Percentiles rank a stretch among this genome's conserved stretches.
These are phyloP conservation scores for Linanthus parryae DNA, from an alignment of 148 eudicot species.

Conservation along the genomic window DNA sequence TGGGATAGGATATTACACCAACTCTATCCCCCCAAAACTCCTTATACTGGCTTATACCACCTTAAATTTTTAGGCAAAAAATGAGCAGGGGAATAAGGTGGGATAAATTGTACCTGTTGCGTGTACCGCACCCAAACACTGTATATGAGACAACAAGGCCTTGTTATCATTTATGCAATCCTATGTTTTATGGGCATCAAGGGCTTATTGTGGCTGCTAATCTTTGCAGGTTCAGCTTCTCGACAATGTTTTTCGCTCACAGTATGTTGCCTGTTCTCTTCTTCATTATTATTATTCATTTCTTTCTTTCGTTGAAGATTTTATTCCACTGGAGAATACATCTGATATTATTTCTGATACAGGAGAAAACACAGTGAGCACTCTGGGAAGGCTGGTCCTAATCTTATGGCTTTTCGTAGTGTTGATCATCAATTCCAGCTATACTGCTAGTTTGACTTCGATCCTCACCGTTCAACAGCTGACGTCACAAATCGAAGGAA, in stretches of 20 bases:
- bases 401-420: constrained; percentile 83
- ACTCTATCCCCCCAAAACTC: too few species aligned
- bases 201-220: constrained; percentile 8
- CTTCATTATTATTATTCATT: neutral
- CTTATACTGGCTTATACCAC: too few species aligned
- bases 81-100: too few species aligned
- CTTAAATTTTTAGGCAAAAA: too few species aligned
- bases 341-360: constrained; percentile 4
- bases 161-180: too few species aligned
- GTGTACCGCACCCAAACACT: too few species aligned
- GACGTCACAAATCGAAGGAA: constrained; percentile 54
- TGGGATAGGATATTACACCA: too few species aligned
- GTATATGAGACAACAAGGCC: too few species aligned
- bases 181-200: too few species aligned
- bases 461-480: constrained; percentile 83
- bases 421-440: constrained; percentile 78
- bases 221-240: constrained; percentile 91
- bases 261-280: constrained; percentile 44
- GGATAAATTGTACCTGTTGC: too few species aligned
- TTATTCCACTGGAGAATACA: too few species aligned
- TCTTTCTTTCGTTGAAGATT: neutral
- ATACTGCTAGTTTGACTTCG: constrained; percentile 92
- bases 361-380: constrained; percentile 80
- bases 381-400: constrained; percentile 65
- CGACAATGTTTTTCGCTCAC: constrained; percentile 94